Base-by-base conservation (phyloP, 148 eudicot species). In the Heliamphora exappendiculata region DNA sequence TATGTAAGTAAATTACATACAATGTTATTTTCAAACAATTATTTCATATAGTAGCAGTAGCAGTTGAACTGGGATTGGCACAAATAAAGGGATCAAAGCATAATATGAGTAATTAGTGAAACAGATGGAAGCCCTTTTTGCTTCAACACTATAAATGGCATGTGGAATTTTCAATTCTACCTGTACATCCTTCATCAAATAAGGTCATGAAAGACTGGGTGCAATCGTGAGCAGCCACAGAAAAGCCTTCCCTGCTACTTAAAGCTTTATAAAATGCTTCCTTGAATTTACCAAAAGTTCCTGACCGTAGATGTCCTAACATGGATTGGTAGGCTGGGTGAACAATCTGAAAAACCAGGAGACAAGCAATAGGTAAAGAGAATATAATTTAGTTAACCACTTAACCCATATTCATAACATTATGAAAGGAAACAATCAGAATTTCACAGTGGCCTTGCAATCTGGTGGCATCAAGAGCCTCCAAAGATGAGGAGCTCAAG, bases 281-380 rank as follows among this genome's bases (percentile, higher is more conserved):
- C 79, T 92, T 89, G 71, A 90, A 92, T 73, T 84, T 89, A 20
- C 89, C 93, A 12, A 90, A 73, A 29, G 91, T 85, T 79, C 82
- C 91, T 66, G 91, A 81, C 44, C 97, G 88, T 47, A 92, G 62
- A 81, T 92, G 97, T 73, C 90, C 95, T 83, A 92, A 72, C 81
- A 90, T 89, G 50, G 85, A 87, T 12, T 83, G 90, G 84, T 90
- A 92, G 71, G 97, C 90, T 20, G 97, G 93, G 82, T 89, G 89
- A 41, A 92, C 91, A 78, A 87, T 90, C 97, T 91, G 79, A 76
- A 55, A 83, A 28, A 75, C 29, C 55, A 70, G 53, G 33, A 62
- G 65, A 73, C 68, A 59, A 28, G 5, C 50, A 75, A 67, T 62
- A 36, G 74, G 76, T 8, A 67, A 42, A 71, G 34, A 17, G 5